Base-by-base conservation (phyloP, 139 green algal genomes). In the Limnomonas spitsbergensis region DNA sequence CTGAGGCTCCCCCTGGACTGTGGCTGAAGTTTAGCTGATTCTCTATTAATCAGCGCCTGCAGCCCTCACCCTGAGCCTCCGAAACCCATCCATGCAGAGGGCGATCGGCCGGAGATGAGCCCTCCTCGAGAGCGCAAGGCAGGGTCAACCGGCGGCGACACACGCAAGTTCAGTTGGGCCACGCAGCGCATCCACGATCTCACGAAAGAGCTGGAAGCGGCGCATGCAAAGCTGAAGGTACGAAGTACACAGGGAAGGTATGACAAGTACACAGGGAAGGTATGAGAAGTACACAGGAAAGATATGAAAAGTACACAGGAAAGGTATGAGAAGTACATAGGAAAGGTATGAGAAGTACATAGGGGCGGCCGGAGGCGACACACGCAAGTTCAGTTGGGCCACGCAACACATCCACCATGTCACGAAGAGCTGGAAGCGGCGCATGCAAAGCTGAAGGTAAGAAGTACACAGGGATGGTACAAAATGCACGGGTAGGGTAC, bases 101-200 rank as follows among this genome's bases (percentile, higher is more conserved):
- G 47, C 20, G 47, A 61, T 29, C 54, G 35, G 6, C 78, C 38
- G 0, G 79, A 90, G n/a, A 14, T 82, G 0, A 87, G 80, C 1
- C 86, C 86, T n/a, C 84, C 86, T 0, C 78, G 86, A 2, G 78
- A 86, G 37, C 68, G 82, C 3, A 89, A 84, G 42, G 42, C 78
- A 0, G 35, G 38, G 2, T 34, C 47, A 4, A 32, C 68, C 24
- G 69, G 52, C 3, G 61, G 68, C 7, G 79, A 75, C 20, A 80
- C 85, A n/a, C 73, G 86, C 14, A 88, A 87, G 76, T 90, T 83
- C 53, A 79, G 56, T 0, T 92, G 86, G 88, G 84, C 88, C 1
- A 92, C 88, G 0, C 78, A 89, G 40, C 81, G 86, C 38, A 91
- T 92, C 32, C 80, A 87, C 47, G 88, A 92, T 34, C 78, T 91